These are phyloP conservation scores for Termitomyces sp. DNA, from an alignment of 768 basidiomycete genomes.

Conservation along the genomic window DNA sequence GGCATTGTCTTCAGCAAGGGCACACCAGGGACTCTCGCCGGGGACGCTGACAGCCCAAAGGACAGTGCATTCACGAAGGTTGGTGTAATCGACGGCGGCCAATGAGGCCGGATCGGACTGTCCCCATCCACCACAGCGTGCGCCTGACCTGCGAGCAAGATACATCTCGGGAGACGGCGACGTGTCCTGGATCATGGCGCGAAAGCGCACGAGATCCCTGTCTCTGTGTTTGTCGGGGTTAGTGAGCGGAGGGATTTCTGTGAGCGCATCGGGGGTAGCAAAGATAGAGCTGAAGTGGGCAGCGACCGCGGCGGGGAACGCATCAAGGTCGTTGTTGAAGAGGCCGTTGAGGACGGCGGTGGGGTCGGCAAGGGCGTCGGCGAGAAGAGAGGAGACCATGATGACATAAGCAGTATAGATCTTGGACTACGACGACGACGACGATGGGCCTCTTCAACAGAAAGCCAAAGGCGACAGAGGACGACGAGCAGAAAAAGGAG, in stretches of 20 bases:
- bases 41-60: constrained; percentile 78
- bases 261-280: constrained; percentile 32
- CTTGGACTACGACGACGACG: constrained; percentile 10
- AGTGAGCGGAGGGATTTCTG: constrained; percentile 57
- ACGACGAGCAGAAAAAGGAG: constrained; percentile 65
- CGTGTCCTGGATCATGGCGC: constrained; percentile 81
- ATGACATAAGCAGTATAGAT: constrained; percentile 26
- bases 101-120: constrained; percentile 30
- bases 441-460: constrained; percentile 56
- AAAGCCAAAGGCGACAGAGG: constrained; percentile 11
- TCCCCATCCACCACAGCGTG: constrained; percentile 74
- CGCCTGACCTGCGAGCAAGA: constrained; percentile 41
- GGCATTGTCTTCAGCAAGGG: constrained; percentile 14
- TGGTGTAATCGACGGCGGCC: constrained; percentile 35
- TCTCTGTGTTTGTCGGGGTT: constrained; percentile 44
- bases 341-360: constrained; percentile 46
- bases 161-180: constrained; percentile 73
- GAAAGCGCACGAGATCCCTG: constrained; percentile 66
- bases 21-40: constrained; percentile 60
- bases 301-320: constrained; percentile 41
- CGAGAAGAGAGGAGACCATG: constrained; percentile 50
- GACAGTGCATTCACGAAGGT: constrained; percentile 59
- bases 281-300: constrained; percentile 46
- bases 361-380: constrained; percentile 50
- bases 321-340: constrained; percentile 30